These are phyloP conservation scores for Grigorovia jiainica DNA, from an alignment of 805 yeast species.

Conservation along the genomic window DNA sequence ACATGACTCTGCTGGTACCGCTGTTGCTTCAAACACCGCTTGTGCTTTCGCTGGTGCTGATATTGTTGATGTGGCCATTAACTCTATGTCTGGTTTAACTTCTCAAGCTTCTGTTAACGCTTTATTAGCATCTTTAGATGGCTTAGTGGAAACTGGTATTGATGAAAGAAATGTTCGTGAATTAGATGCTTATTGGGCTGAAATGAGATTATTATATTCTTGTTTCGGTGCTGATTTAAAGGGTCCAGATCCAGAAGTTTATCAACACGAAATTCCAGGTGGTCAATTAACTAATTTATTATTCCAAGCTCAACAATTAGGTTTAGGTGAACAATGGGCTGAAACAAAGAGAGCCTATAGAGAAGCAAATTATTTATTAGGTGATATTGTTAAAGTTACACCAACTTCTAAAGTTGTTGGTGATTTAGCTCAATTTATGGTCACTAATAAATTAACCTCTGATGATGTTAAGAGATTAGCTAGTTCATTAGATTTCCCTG, in stretches of 20 bases:
- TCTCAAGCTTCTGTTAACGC: constrained; percentile 97
- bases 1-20: constrained; percentile 99
- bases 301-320: constrained; percentile 99
- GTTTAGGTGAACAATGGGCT: constrained; percentile 92
- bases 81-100: constrained; percentile 97
- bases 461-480: constrained; percentile 88
- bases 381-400: constrained; percentile 96
- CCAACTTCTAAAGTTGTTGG: constrained; percentile 99
- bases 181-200: constrained; percentile 95
- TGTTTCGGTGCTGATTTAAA: constrained; percentile 97
- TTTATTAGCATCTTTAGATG: constrained; percentile 83
- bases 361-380: constrained; percentile 81
- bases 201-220: constrained; percentile 91
- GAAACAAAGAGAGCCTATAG: constrained; percentile 92
- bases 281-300: constrained; percentile 96
- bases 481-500: constrained; percentile 92
- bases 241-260: constrained; percentile 99
- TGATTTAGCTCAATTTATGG: constrained; percentile 99
- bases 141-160: constrained; percentile 69
- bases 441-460: constrained; percentile 76
- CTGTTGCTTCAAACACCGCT: constrained; percentile 93
- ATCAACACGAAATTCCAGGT: constrained; percentile 98
- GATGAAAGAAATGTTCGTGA: constrained; percentile 61
- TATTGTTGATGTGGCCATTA: constrained; percentile 93
- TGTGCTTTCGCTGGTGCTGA: constrained; percentile 96